A percentile compares a stretch with the other conserved stretches of the same genome.
phyloP scores from a whole-genome alignment of 768 basidiomycete species.

The Saitozyma podzolica region DNA sequence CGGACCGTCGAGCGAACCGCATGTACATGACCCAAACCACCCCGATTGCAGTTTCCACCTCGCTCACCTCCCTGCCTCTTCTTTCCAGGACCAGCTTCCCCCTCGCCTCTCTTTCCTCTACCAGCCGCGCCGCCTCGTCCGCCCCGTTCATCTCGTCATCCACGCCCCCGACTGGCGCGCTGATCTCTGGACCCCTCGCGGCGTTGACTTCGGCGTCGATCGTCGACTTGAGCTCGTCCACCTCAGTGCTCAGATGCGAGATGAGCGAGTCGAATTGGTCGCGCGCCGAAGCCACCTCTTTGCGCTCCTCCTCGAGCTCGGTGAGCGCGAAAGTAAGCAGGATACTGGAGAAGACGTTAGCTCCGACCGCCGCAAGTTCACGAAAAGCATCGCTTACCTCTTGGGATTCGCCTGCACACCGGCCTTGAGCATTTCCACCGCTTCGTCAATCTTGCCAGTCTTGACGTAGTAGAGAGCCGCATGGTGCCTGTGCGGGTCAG shows the following conservation, averaged over 20 bases:
- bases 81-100: conserved; percentile 42
- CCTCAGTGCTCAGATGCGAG: conserved; percentile 58
- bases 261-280: conserved; percentile 72
- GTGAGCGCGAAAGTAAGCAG: conserved; percentile 86
- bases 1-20: conserved; percentile 83
- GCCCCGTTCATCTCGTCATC: conserved; percentile 53
- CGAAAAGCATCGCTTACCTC: conserved; percentile 58
- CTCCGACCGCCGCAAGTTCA: background rate
- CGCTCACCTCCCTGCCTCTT: conserved; percentile 54
- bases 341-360: conserved; percentile 60
- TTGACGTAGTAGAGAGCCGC: conserved; percentile 78
- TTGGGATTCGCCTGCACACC: conserved; percentile 85
- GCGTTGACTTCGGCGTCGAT: conserved; percentile 55
- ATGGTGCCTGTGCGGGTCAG: conserved; percentile 68
- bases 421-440: conserved; percentile 71
- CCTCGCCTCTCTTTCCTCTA: conserved; percentile 46
- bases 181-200: conserved; percentile 48
- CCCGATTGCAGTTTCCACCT: conserved; percentile 69
- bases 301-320: conserved; percentile 68
- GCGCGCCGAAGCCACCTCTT: conserved; percentile 69
- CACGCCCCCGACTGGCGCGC: conserved; percentile 25
- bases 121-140: conserved; percentile 40
- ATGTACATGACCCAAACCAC: conserved; percentile 80
- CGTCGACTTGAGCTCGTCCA: conserved; percentile 42
- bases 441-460: conserved; percentile 77